Base-by-base conservation (phyloP, 2,329 filamentous ascomycete genomes). In the Calycina herbarum region DNA sequence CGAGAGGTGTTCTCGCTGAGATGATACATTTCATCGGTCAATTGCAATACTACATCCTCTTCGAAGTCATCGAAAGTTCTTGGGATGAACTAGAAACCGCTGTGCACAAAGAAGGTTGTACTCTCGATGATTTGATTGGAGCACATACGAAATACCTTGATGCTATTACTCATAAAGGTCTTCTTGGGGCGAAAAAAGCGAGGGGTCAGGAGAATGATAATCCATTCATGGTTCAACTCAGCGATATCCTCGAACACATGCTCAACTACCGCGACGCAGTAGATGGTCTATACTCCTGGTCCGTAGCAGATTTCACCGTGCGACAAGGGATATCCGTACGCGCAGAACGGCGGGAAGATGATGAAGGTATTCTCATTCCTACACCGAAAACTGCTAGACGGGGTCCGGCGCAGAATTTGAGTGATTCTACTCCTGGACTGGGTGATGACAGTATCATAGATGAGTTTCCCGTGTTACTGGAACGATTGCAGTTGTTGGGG, bases 21-120 rank as follows among this genome's bases (percentile, higher is more conserved):
- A 99, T 99, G 95, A 92, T 98, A 17, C 96, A 99, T 77, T 98
- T 99, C 75, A 89, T 98, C 74, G 93, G 93, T 69, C 95, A 99
- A 78, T 84, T 99, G 15, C 95, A 99, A 78, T 97, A 98, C 80
- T 99, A 99, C 77, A 97, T 99, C 71, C 84, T 99, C 10, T 99
- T 98, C 75, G 95, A 99, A 78, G 95, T 99, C 71, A 98, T 99
- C 72, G 95, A 99, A 78, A 90, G 92, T 42, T 95, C 92, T 59
- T 99, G 95, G 96, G 91, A 92, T 68, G 90, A 94, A 75, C 85
- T 99, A 2, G 92, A 97, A 77, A 85, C 87, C 33, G 90, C 91
- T 38, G 89, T 98, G 68, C 87, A 86, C 64, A 93, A 91, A 76
- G 92, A 94, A 15, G 91, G 92, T 71, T 94, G 90, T 75, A 99